These are phyloP conservation scores for Gliomastix tumulicola DNA, from an alignment of 2,329 filamentous ascomycete species.

Conservation along the genomic window DNA sequence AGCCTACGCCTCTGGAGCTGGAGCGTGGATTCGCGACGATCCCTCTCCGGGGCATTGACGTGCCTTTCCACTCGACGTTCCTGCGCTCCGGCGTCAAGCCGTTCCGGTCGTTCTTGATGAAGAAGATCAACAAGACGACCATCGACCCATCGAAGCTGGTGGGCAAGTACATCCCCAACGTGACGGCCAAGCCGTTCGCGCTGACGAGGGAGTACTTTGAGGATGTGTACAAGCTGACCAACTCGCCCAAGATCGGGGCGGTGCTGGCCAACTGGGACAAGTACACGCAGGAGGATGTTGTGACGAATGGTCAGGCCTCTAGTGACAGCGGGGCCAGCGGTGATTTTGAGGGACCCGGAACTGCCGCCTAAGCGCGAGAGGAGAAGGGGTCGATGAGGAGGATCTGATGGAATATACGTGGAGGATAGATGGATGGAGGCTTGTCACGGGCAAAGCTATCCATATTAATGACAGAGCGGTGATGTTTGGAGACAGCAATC, in stretches of 20 bases:
- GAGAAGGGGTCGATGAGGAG: too few relatives aligned
- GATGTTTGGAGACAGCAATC: too few relatives aligned
- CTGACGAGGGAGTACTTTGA: constrained; percentile 99
- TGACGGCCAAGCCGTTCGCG: constrained; percentile 91
- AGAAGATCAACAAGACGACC: constrained; percentile 99
- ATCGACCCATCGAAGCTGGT: constrained; percentile 96
- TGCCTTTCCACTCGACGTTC: constrained; percentile 99
- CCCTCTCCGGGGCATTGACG: constrained; percentile 92
- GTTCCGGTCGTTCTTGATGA: constrained; percentile 95
- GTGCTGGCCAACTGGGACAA: constrained; percentile 84
- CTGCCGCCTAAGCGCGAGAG: constrained; percentile 32
- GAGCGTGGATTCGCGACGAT: constrained; percentile 96
- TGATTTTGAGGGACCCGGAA: constrained; percentile 32
- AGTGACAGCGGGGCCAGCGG: constrained; percentile 31
- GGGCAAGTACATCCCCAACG: constrained; percentile 98
- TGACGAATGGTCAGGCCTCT: constrained; percentile 20
- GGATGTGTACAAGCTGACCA: constrained; percentile 93
- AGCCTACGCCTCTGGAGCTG: constrained; percentile 81
- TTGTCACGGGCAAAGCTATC: too few relatives aligned
- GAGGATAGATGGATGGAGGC: too few relatives aligned
- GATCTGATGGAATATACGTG: too few relatives aligned
- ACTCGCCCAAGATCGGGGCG: constrained; percentile 68
- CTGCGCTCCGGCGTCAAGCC: constrained; percentile 97
- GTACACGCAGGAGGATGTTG: constrained; percentile 48
- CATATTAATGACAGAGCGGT: too few relatives aligned